Evolutionary conservation across 768 basidiomycete genomes (phyloP), one percentile per base, ranked within the genome.

Genomic region (Cystobasidium onofrii): DNA sequence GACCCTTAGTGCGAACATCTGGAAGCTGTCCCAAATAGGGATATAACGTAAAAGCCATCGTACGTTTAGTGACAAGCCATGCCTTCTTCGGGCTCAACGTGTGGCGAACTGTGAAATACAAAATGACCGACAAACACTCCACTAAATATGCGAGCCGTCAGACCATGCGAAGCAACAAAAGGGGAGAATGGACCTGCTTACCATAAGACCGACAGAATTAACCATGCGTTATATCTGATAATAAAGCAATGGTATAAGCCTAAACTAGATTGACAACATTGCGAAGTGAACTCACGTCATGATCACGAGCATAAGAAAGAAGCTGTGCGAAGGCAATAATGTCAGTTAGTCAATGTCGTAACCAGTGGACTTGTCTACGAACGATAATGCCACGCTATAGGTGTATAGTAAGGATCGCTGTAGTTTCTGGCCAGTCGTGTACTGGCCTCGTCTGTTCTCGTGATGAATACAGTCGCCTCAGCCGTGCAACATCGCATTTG

Each of bases 31-130:
- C n/a, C n/a, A n/a, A n/a, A n/a, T n/a, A n/a, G n/a, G n/a, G n/a
- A n/a, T n/a, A n/a, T n/a, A n/a, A n/a, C n/a, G n/a, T n/a, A n/a
- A n/a, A n/a, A n/a, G n/a, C n/a, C n/a, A n/a, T n/a, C n/a, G n/a
- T n/a, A n/a, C n/a, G n/a, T 6, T 67, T 44, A 71, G 27, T 71
- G 69, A 44, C 69, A 71, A 12, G 69, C 69, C 69, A 71, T 71
- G 7, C 69, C 69, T n/a, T 55, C 27, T 15, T 71, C 55, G 12
- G 54, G 25, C 36, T 71, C 69, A 1, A 71, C 27, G 25, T 55
- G 31, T 13, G 69, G 69, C 33, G 50, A 52, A 36, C 55, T 36
- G 36, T 71, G 50, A 29, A 71, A 71, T 17, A 60, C 43, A 27
- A 57, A 39, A 27, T 71, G 69, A 1, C 69, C 69, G 33, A 71